Evolutionary conservation across 805 yeast genomes (phyloP).

Genomic region (Candida coquimbonensis): DNA sequence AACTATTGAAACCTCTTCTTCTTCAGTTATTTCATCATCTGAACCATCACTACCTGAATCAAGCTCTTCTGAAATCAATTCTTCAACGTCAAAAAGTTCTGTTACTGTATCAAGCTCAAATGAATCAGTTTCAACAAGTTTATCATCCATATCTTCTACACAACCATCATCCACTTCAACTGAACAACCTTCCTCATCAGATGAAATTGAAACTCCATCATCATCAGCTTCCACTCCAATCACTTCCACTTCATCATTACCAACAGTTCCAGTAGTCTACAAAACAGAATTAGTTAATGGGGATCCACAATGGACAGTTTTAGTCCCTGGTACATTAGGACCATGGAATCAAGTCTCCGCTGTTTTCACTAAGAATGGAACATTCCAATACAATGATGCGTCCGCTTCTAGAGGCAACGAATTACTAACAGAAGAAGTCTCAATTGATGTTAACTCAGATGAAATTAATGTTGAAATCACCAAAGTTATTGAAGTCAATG

Average conservation of each 20-base stretch:
- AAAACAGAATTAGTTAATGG: slow-evolving; percentile 1
- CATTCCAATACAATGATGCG: slow-evolving; percentile 7
- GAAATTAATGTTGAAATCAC: not conserved
- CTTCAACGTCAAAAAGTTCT: no score
- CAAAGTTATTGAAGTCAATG: not conserved
- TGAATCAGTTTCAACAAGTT: not conserved
- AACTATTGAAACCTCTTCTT: no score
- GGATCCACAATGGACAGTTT: slow-evolving; percentile 9
- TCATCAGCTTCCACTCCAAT: not conserved
- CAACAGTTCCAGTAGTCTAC: not conserved
- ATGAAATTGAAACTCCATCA: not conserved
- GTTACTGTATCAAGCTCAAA: no score
- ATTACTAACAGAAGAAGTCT: not conserved
- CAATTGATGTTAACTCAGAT: slow-evolving; percentile 4
- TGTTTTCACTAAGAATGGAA: slow-evolving; percentile 2
- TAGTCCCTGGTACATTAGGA: slow-evolving; percentile 14
- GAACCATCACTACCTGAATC: no score
- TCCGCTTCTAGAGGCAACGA: slow-evolving; percentile 5
- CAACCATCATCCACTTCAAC: not conserved
- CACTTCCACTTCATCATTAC: not conserved
- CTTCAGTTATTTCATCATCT: no score
- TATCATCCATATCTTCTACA: not conserved
- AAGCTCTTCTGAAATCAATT: no score
- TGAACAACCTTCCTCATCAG: no score
- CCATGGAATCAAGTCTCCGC: slow-evolving; percentile 14